A percentile compares a stretch with the other conserved stretches of the same genome.
These are phyloP conservation scores for Sonneratia alba DNA, from an alignment of 345 rosid genomes.

Conservation along the genomic window DNA sequence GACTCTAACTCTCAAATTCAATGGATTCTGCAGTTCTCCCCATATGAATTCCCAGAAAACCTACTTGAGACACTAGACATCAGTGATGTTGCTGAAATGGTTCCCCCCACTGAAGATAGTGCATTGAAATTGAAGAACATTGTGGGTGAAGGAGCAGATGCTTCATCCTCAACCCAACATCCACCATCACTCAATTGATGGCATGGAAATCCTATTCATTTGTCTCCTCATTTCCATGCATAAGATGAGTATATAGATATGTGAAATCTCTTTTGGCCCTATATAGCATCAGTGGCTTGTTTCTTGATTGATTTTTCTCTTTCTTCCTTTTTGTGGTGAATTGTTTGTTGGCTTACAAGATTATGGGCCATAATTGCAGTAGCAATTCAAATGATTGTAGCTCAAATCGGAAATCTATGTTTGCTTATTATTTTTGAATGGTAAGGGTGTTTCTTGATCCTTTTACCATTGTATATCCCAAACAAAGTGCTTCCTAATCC, in stretches of 20 bases:
- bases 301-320: neutral
- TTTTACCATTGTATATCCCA: neutral
- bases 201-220: neutral
- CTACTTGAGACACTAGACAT: constrained; percentile 83
- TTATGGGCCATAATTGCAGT: neutral
- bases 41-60: constrained; percentile 40
- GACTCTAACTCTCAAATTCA: constrained; percentile 4
- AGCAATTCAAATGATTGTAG: neutral
- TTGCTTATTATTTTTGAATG: neutral
- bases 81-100: constrained; percentile 62
- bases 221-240: neutral
- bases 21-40: constrained; percentile 35
- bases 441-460: neutral
- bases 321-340: neutral
- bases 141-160: constrained; percentile 30
- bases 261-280: neutral
- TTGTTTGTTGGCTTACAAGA: neutral
- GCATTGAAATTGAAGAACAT: constrained; percentile 44
- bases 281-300: neutral
- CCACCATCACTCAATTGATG: constrained; percentile 24
- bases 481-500: neutral
- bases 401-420: neutral
- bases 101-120: constrained; percentile 21
- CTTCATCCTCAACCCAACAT: constrained; percentile 33
- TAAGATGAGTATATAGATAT: neutral